Evolutionary conservation across 139 green algal species (phyloP), one percentile per base, ranked within the genome.

Genomic region (Chlamydomonas sphaeroides): DNA sequence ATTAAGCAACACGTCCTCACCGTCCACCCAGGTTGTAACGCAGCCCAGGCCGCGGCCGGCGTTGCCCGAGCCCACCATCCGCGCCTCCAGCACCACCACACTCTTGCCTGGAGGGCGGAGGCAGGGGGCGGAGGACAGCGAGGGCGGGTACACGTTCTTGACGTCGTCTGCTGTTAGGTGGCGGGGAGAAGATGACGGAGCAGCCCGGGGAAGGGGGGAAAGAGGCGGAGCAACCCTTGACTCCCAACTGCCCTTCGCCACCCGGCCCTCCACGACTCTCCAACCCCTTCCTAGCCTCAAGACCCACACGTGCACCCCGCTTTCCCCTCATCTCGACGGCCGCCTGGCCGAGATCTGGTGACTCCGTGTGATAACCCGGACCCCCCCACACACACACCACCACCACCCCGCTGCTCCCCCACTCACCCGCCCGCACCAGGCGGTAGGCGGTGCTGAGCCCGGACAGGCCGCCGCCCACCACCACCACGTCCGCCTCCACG

Each of bases 1-100:
- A n/a, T n/a, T n/a, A n/a, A n/a, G n/a, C n/a, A n/a, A n/a, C n/a
- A n/a, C n/a, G n/a, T n/a, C n/a, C n/a, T n/a, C n/a, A n/a, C n/a
- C n/a, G n/a, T n/a, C n/a, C n/a, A n/a, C n/a, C 75, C 75, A 82
- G 42, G 62, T 49, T 41, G 56, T 65, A 5, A 82, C 4, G 32
- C 35, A 10, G 11, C 75, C 75, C 75, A 72, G 8, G 15, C 75
- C 62, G 32, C 62, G 61, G 21, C 62, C 75, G 5, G 62, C 42
- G 67, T 28, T 76, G 53, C 78, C 78, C 3, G 38, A 61, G 20
- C 78, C 78, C 39, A 84, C 78, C 78, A 76, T 23, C 25, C 78
- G 78, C 15, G 65, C 32, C 78, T 84, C 78, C 53, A 84, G n/a
- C 53, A 84, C 78, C 67, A 84, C 78, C 78, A 84, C 78, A 3